Evolutionary conservation across 2,329 filamentous ascomycete genomes (phyloP).

Genomic region (Phyllosticta paracitricarpa): DNA sequence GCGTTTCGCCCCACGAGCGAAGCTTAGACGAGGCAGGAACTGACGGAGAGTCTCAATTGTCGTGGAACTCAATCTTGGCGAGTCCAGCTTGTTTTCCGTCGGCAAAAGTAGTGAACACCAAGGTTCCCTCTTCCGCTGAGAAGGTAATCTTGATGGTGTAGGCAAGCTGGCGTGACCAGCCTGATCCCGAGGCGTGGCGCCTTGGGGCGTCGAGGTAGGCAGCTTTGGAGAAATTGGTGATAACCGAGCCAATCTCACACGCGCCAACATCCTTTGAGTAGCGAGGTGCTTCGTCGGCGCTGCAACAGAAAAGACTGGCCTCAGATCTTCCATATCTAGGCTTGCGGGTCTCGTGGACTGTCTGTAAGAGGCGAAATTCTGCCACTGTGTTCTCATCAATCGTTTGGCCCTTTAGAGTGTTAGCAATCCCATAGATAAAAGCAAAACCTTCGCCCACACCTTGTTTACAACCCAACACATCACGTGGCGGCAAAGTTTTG

Average conservation of each 20-base stretch:
- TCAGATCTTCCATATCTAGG: too few species aligned
- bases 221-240: too few species aligned
- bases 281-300: too few species aligned
- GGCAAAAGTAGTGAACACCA: neutral
- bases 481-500: neutral
- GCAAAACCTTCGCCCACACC: neutral
- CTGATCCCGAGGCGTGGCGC: too few species aligned
- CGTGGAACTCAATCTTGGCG: neutral
- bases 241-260: too few species aligned
- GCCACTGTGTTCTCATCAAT: neutral
- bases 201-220: too few species aligned
- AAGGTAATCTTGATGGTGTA: neutral
- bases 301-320: too few species aligned
- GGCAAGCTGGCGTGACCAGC: neutral
- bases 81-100: neutral
- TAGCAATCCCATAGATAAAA: neutral
- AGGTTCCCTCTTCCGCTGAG: neutral
- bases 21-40: too few species aligned
- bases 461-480: neutral
- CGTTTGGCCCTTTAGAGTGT: neutral
- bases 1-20: too few species aligned
- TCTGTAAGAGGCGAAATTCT: neutral
- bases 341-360: neutral
- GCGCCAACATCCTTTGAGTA: too few species aligned
- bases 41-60: neutral